Percentiles rank a stretch among this genome's conserved stretches.
These are phyloP conservation scores for Eimeria necatrix DNA, from an alignment of 169 alveolate genomes.

Conservation along the genomic window DNA sequence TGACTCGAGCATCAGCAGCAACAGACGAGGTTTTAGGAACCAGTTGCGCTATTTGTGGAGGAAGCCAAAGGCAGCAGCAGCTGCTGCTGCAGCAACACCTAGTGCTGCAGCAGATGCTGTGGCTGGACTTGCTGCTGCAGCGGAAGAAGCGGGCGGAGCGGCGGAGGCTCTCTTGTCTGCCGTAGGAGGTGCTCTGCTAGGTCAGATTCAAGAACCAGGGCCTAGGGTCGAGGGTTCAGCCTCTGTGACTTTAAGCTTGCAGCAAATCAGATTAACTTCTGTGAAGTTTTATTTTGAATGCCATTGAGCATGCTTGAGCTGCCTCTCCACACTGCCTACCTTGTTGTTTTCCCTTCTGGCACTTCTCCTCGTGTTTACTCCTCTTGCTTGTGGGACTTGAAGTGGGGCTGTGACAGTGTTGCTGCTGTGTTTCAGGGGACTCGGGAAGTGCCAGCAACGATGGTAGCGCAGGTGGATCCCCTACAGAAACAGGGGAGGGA, in stretches of 20 bases:
- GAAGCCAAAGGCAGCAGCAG: slow-evolving; percentile 58
- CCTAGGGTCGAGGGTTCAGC: not conserved
- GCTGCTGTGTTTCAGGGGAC: slow-evolving; percentile 21
- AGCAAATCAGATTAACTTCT: no score
- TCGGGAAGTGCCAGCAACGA: slow-evolving; percentile 21
- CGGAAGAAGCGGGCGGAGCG: slow-evolving; percentile 74
- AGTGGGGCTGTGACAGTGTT: not conserved
- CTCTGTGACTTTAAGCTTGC: not conserved
- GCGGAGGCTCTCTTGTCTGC: slow-evolving; percentile 77
- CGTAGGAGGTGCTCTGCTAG: slow-evolving; percentile 77
- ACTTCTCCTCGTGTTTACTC: no score
- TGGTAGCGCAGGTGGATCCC: not conserved
- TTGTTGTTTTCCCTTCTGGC: not conserved
- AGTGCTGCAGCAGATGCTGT: not conserved
- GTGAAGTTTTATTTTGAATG: no score
- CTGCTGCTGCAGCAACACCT: not conserved
- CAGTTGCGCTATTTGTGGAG: slow-evolving; percentile 77
- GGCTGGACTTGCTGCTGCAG: slow-evolving; percentile 35
- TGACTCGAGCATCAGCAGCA: slow-evolving; percentile 62
- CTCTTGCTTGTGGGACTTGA: not conserved
- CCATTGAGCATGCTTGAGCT: not conserved
- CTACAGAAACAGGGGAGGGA: slow-evolving; percentile 8
- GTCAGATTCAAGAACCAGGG: not conserved
- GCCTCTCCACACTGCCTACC: not conserved
- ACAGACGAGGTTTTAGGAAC: slow-evolving; percentile 63